Base-by-base conservation (phyloP, 177 flowering plant genomes). In the Telopea speciosissima region DNA sequence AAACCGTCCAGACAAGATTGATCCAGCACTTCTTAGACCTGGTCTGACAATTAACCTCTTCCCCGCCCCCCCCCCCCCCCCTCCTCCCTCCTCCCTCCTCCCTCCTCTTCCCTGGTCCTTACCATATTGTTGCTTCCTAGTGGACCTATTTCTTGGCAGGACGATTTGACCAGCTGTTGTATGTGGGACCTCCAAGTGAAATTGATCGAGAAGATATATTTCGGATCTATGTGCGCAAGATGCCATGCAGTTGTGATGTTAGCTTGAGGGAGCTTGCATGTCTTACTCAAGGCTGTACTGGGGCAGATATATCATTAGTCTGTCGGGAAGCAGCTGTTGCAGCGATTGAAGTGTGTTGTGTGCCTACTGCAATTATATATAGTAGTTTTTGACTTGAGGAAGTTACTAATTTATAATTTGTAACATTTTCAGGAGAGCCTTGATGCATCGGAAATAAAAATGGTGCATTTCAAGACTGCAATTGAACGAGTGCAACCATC, bases 1-100 rank as follows among this genome's bases (percentile, higher is more conserved):
- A 70, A 96, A 96, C 80, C 85, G 99, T 42, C 96, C 98, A 31
- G 99, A 96, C 85, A 91, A 91, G 79, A 93, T 96, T 68, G 99
- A 96, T 78, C 80, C 88, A 24, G 99, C 99, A 69, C 92, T 96
- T 72, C 74, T 96, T 52, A 83, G 99, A 81, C 95, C 97, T 81
- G 99, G 99, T 91, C 16, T 19, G 23, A 58, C 19, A 36, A 36
- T 8, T 36, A 36, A 36, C 40, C 40, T 36, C 40, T 36, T 5
- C 6, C n/a, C n/a, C n/a, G n/a, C n/a, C n/a, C n/a, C n/a, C 31
- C 31, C 31, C 4, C 31, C 31, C 31, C 31, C 31, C 31, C 31
- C 2, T 3, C 31, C 31, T 3, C 31, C 31, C 31, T 3, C 31
- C 3, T 3, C 31, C 31, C 0, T 9, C 61, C 61, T 19, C 19